Evolutionary conservation across 192 early-diverging fungal genomes (phyloP).

Genomic region (Martensiomyces pterosporus): DNA sequence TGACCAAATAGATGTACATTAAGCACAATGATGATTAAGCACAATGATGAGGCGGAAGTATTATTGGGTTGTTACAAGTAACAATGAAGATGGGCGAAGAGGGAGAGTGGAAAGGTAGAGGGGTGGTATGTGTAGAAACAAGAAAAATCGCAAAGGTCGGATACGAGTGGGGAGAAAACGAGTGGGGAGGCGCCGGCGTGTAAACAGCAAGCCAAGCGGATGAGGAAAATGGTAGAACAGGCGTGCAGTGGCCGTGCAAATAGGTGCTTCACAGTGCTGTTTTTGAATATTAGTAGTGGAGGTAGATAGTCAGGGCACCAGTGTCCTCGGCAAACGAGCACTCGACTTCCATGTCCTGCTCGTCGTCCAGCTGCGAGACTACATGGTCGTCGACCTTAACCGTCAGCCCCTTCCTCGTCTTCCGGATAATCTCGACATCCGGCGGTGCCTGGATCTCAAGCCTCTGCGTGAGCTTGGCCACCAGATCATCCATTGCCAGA

Average conservation of each 20-base stretch:
- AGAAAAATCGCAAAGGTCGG: slow-evolving; percentile 1
- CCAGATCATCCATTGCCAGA: slow-evolving; percentile 51
- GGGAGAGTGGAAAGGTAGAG: too few relatives aligned
- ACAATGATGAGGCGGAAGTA: too few relatives aligned
- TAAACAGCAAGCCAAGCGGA: too few relatives aligned
- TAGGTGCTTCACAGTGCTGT: too few relatives aligned
- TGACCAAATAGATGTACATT: too few relatives aligned
- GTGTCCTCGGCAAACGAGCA: slow-evolving; percentile 41
- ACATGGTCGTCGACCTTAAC: slow-evolving; percentile 58
- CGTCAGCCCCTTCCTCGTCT: slow-evolving; percentile 51
- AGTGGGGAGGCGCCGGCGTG: too few relatives aligned
- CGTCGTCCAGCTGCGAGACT: slow-evolving; percentile 58
- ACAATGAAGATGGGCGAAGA: not conserved
- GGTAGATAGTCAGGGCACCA: slow-evolving; percentile 34
- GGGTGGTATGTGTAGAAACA: too few relatives aligned
- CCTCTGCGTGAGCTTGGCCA: slow-evolving; percentile 49
- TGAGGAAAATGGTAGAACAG: too few relatives aligned
- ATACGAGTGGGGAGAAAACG: not conserved
- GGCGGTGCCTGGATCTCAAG: slow-evolving; percentile 47
- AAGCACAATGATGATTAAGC: too few relatives aligned
- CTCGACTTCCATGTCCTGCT: slow-evolving; percentile 61
- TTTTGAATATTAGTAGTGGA: slow-evolving; percentile 25
- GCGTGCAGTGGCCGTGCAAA: too few relatives aligned
- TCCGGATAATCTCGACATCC: slow-evolving; percentile 42
- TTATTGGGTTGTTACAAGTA: slow-evolving; percentile 3